Conservation (phyloP, 1,139 yeast genomes). For the Taphrina pruni region DNA sequence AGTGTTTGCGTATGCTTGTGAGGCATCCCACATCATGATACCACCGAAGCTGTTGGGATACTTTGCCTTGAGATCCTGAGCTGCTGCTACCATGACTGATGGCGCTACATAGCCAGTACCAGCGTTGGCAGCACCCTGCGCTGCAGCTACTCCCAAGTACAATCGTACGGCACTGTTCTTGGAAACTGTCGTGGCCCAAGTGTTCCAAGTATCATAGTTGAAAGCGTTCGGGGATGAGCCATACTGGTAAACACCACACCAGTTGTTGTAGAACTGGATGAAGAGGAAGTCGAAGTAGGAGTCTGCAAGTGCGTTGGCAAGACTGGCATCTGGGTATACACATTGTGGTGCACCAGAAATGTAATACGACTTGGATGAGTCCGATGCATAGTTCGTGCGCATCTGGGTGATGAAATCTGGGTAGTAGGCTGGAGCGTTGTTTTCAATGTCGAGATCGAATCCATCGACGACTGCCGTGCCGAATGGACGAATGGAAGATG, state of each 20-base stretch:
- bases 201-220: constrained; percentile 87
- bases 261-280: constrained; percentile 91
- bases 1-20: constrained; percentile 68
- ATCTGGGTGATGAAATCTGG: constrained; percentile 61
- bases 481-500: constrained; percentile 70
- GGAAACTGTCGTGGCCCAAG: constrained; percentile 70
- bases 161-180: constrained; percentile 64
- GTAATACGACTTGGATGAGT: constrained; percentile 62
- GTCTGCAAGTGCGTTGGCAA: constrained; percentile 68
- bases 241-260: constrained; percentile 58
- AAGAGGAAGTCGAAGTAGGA: constrained; percentile 82
- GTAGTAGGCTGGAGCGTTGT: constrained; percentile 60
- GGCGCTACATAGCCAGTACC: constrained; percentile 69
- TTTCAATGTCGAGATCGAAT: constrained; percentile 74
- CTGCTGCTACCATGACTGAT: constrained; percentile 52
- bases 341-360: constrained; percentile 96
- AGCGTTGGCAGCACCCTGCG: constrained; percentile 62
- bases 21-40: constrained; percentile 89
- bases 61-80: constrained; percentile 47
- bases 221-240: constrained; percentile 57
- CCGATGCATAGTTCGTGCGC: constrained; percentile 60
- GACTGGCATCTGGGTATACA: constrained; percentile 85
- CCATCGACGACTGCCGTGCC: constrained; percentile 72
- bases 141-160: constrained; percentile 77
- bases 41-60: constrained; percentile 68